Evolutionary conservation across 1,284 basidiomycete species (phyloP).

Genomic region (Marasmius tenuissimus): DNA sequence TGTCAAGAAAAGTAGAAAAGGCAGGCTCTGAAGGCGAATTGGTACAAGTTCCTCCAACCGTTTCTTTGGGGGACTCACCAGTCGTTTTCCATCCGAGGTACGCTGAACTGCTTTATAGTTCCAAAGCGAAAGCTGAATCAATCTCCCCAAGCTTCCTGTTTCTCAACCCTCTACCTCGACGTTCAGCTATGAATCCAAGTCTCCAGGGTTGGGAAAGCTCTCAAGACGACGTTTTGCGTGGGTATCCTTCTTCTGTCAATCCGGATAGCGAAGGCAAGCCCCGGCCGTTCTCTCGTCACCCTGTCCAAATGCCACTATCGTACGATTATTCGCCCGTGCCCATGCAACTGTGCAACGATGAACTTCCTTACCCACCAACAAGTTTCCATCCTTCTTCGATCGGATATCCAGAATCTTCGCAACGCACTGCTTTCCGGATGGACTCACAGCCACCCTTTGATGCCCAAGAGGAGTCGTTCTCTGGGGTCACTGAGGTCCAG

Average conservation of each 20-base stretch:
- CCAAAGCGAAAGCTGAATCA: neutral
- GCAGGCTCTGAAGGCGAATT: neutral
- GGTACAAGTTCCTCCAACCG: neutral
- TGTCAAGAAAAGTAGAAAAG: neutral
- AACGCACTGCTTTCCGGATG: neutral
- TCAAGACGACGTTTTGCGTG: neutral
- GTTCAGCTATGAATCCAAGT: no score
- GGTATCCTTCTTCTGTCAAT: neutral
- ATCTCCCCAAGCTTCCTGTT: neutral
- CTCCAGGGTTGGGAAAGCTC: no score
- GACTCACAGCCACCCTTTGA: neutral
- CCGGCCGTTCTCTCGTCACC: neutral
- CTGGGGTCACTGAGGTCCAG: neutral
- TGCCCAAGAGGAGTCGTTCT: neutral
- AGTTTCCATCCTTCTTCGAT: neutral
- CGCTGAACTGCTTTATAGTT: neutral
- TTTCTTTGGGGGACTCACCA: neutral
- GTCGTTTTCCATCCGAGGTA: neutral
- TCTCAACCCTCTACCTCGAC: neutral
- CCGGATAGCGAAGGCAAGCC: neutral
- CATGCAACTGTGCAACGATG: neutral
- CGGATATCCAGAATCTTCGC: conserved; percentile 1
- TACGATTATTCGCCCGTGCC: neutral
- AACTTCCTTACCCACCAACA: neutral
- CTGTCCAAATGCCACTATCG: neutral